A percentile compares a stretch with the other conserved stretches of the same genome.
Conservation (phyloP, 305 asterid species). For the Fraxinus xanthoxyloides region DNA sequence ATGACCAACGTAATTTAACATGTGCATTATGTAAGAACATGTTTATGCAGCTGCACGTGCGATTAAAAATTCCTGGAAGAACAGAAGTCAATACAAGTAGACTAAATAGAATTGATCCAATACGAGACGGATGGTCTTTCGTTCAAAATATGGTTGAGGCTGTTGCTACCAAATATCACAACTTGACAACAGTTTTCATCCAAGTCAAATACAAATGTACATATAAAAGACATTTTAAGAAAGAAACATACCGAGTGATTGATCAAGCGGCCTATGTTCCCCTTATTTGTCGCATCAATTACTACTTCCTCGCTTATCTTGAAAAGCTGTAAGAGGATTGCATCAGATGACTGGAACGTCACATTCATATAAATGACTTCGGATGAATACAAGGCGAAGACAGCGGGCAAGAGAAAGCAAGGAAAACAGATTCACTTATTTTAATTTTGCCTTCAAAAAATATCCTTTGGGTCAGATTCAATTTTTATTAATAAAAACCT, state of each 20-base stretch:
- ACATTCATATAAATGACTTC: not conserved
- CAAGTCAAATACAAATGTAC: not conserved
- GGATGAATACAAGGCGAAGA: not conserved
- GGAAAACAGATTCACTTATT: not conserved
- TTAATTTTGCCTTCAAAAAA: not conserved
- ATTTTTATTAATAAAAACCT: not conserved
- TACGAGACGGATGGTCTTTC: not conserved
- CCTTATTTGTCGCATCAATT: constrained; percentile 84
- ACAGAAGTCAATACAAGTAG: not conserved
- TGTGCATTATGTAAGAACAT: not conserved
- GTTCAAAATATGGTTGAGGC: not conserved
- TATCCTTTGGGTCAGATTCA: not conserved
- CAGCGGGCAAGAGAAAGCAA: not conserved
- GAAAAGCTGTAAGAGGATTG: constrained; percentile 66
- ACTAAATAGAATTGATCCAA: not conserved
- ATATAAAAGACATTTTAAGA: not conserved
- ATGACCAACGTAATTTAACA: not conserved
- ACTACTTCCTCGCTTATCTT: constrained; percentile 92
- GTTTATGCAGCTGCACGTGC: not conserved
- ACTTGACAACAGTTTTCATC: not conserved
- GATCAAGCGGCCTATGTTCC: constrained; percentile 93
- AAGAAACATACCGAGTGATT: constrained; percentile 79
- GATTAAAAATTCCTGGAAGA: not conserved
- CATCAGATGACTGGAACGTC: constrained; percentile 18
- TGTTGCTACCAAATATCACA: not conserved